phyloP scores from a whole-genome alignment of 805 yeast species.

The Hanseniaspora vineae region DNA sequence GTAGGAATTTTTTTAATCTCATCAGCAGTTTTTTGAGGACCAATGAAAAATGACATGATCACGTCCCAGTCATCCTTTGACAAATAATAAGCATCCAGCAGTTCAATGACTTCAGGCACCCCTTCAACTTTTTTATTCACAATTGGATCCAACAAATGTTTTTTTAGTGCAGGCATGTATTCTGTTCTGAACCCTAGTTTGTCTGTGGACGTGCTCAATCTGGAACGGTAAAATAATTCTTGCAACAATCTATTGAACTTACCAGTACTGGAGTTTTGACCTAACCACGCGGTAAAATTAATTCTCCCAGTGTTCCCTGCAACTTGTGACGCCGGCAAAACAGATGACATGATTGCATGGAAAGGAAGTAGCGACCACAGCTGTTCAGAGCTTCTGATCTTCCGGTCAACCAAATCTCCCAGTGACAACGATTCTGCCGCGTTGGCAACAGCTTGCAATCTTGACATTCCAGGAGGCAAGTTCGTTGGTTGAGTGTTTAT shows the following conservation, averaged over 20 bases:
- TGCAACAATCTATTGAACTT: conserved; percentile 71
- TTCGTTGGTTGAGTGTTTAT: conserved; percentile 47
- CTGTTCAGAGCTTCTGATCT: conserved; percentile 83
- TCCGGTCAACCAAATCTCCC: conserved; percentile 68
- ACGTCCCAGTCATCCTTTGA: conserved; percentile 90
- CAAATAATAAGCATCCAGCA: conserved; percentile 74
- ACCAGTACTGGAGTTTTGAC: conserved; percentile 74
- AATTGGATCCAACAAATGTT: conserved; percentile 48
- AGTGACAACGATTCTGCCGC: conserved; percentile 86
- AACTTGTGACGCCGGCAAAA: conserved; percentile 61
- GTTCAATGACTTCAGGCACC: conserved; percentile 47
- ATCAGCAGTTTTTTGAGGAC: conserved; percentile 35
- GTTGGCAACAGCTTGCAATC: conserved; percentile 47
- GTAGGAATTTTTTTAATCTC: conserved; percentile 55
- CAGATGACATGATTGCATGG: conserved; percentile 78
- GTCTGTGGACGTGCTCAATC: conserved; percentile 67
- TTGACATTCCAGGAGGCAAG: conserved; percentile 32
- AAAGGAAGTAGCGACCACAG: conserved; percentile 89
- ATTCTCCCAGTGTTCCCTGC: conserved; percentile 64
- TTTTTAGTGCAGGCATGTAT: conserved; percentile 54
- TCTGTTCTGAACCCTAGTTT: conserved; percentile 62
- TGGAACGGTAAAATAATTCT: conserved; percentile 78
- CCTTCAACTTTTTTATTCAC: conserved; percentile 45
- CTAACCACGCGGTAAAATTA: conserved; percentile 77
- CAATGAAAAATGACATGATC: conserved; percentile 72